Evolutionary conservation across 2,329 filamentous ascomycete species (phyloP), one percentile per base, ranked within the genome.

Genomic region (Lomentospora prolificans): DNA sequence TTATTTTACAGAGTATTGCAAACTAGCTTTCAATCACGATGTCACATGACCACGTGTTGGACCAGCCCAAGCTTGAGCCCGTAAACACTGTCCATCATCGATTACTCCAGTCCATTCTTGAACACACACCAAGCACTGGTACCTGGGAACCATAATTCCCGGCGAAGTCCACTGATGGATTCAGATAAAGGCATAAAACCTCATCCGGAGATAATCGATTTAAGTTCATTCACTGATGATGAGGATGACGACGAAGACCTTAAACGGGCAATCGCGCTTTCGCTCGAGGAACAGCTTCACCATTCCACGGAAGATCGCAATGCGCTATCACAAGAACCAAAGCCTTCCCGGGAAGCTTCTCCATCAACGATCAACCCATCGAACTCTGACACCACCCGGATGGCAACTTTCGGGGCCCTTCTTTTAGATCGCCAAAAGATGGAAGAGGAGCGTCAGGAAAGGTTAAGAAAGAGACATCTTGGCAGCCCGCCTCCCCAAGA

Each of bases 391-490:
- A n/a, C 17, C 10, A 27, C 39, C 25, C 41, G 27, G 50, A 53
- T 51, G 55, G 48, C 55, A 19, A 57, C 60, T 52, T 55, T 55
- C 27, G 73, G 75, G 0, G 62, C 82, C 0, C 64, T 78, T 3
- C 78, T 79, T 3, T 69, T 95, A 1, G 80, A 96, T 70, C 81
- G 91, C 33, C 89, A 85, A 68, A 80, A 82, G 54, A 94, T 96
- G 89, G 92, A 96, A 67, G 76, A 84, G 63, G 90, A 95, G 66
- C 83, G 92, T 41, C 77, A 95, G 12, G 84, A 82, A 22, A 80
- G 91, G 61, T 12, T 48, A 19, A 36, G 27, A 44, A 55, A 56
- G 46, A 28, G 30, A 27, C 30, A 19, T 10, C 24, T 3, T 7
- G 36, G 24, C 31, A 41, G 54, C 5, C 33, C 46, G 17, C 30